A percentile compares a stretch with the other conserved stretches of the same genome.
Conservation (phyloP, 148 eudicot genomes). For the Arbutus unedo region DNA sequence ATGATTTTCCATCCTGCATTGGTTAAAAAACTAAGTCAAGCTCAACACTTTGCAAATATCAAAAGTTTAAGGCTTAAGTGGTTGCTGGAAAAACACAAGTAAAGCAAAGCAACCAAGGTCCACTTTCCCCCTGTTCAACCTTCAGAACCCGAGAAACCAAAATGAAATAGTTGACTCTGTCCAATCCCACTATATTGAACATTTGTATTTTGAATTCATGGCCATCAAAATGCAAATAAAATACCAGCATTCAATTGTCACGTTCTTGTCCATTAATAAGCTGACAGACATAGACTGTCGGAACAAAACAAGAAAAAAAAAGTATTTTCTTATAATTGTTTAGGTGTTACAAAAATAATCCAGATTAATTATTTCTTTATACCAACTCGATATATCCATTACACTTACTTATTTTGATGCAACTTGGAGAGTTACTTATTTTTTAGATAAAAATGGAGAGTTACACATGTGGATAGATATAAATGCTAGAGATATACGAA, state of each 20-base stretch:
- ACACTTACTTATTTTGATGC: too few relatives aligned
- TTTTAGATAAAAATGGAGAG: too few relatives aligned
- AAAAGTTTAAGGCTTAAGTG: background rate
- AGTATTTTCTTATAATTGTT: too few relatives aligned
- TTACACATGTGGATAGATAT: too few relatives aligned
- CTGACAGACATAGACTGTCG: background rate
- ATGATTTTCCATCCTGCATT: slow-evolving; percentile 51
- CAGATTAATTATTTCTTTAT: too few relatives aligned
- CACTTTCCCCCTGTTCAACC: background rate
- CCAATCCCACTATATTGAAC: background rate
- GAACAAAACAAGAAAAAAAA: too few relatives aligned
- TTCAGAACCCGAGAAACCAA: background rate
- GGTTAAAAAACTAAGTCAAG: slow-evolving; percentile 7
- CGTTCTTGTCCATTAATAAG: background rate
- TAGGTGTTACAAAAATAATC: too few relatives aligned
- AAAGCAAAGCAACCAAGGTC: background rate
- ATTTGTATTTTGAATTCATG: background rate
- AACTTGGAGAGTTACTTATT: too few relatives aligned
- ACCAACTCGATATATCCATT: too few relatives aligned
- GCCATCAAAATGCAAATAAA: background rate
- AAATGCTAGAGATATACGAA: too few relatives aligned
- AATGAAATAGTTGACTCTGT: background rate
- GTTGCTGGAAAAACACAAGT: background rate
- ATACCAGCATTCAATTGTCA: background rate
- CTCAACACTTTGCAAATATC: slow-evolving; percentile 4